A percentile compares a stretch with the other conserved stretches of the same genome.
These are phyloP conservation scores for Calvatia gigantea DNA, from an alignment of 768 basidiomycete genomes.

Conservation along the genomic window DNA sequence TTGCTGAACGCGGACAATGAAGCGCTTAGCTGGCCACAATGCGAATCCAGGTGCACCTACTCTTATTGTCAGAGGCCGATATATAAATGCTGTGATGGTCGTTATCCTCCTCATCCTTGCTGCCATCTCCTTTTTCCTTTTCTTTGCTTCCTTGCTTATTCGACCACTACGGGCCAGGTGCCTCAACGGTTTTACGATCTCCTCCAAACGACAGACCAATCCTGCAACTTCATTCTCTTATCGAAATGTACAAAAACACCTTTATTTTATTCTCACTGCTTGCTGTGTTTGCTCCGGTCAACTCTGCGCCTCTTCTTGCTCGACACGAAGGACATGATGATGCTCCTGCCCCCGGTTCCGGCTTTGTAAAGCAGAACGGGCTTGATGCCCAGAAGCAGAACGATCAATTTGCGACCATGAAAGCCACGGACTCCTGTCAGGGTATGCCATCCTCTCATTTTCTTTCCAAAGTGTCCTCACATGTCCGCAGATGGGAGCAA, in stretches of 20 bases:
- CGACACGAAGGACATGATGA: conserved; percentile 25
- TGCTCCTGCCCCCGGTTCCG: conserved; percentile 7
- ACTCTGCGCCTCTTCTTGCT: conserved; percentile 28
- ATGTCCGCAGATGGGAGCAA: conserved; percentile 28
- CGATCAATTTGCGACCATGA: conserved; percentile 41
- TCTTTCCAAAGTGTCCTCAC: neutral
- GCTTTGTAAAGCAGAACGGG: conserved; percentile 39
- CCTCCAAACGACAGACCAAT: conserved; percentile 10
- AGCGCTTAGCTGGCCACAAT: neutral
- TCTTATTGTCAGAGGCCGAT: conserved; percentile 5
- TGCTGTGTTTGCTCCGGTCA: conserved; percentile 27
- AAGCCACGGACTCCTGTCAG: conserved; percentile 41
- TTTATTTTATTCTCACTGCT: conserved; percentile 19
- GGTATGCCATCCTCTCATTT: conserved; percentile 25
- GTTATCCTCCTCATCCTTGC: neutral
- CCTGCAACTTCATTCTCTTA: conserved; percentile 1
- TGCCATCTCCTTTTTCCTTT: conserved; percentile 9
- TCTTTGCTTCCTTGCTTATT: conserved; percentile 10
- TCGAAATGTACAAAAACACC: conserved; percentile 18
- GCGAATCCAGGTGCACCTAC: too few species aligned
- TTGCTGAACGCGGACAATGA: neutral
- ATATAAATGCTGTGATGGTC: conserved; percentile 1
- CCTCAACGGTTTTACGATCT: conserved; percentile 19
- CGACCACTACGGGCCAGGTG: conserved; percentile 22
- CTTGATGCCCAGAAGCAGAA: conserved; percentile 49